A percentile compares a stretch with the other conserved stretches of the same genome.
phyloP scores from a whole-genome alignment of 768 basidiomycete genomes.

The Solioccasus polychromus region DNA sequence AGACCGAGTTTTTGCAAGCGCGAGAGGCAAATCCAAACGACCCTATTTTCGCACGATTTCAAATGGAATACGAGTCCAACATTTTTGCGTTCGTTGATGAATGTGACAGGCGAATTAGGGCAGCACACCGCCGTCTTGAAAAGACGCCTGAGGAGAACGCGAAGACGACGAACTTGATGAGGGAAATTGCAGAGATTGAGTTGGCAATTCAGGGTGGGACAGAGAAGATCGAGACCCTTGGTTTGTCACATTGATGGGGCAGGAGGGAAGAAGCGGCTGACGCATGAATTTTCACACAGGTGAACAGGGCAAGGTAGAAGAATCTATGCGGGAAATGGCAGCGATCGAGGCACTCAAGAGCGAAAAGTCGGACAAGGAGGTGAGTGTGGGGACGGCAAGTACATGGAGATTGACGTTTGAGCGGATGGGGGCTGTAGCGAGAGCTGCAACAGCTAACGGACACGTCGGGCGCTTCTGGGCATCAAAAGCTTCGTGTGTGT shows the following conservation, averaged over 20 bases:
- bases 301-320: constrained; percentile 98
- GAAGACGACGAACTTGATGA: constrained; percentile 98
- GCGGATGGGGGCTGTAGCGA: constrained; percentile 52
- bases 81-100: constrained; percentile 97
- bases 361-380: constrained; percentile 96
- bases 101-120: constrained; percentile 93
- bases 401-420: constrained; percentile 8
- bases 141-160: constrained; percentile 99
- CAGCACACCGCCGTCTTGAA: constrained; percentile 91
- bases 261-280: constrained; percentile 1
- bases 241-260: constrained; percentile 39
- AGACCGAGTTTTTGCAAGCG: constrained; percentile 83
- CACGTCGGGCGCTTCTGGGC: constrained; percentile 98
- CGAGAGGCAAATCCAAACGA: constrained; percentile 73
- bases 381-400: too few relatives aligned
- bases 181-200: constrained; percentile 99
- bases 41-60: constrained; percentile 82
- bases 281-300: constrained; percentile 47
- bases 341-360: constrained; percentile 97
- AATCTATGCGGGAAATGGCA: constrained; percentile 96
- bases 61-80: constrained; percentile 94
- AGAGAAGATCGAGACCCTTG: constrained; percentile 94
- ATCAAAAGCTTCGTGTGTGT: constrained; percentile 99
- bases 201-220: constrained; percentile 98
- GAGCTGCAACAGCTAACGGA: constrained; percentile 96